Evolutionary conservation across 352 stramenopile species (phyloP).

Genomic region (Globisporangium perplexum): DNA sequence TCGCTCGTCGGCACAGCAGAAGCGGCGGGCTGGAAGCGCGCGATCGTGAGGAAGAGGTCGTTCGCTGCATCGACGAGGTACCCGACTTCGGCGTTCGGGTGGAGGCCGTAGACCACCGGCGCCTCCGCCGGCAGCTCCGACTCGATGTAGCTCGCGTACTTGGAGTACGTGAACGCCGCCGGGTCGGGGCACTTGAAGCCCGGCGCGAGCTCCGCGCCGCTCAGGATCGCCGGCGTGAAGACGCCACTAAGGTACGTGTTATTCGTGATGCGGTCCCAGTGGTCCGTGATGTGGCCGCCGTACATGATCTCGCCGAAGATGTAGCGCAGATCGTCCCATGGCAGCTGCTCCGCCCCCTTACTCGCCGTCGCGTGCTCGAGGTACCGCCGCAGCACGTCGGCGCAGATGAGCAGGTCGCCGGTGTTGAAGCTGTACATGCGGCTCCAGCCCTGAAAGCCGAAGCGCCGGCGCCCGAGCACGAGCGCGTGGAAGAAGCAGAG

Average conservation of each 20-base stretch:
- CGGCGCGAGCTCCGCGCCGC: constrained; percentile 40
- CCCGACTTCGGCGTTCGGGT: constrained; percentile 78
- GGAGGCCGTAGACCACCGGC: constrained; percentile 61
- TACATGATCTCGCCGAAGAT: constrained; percentile 94
- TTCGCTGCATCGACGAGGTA: constrained; percentile 75
- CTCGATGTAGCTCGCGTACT: constrained; percentile 90
- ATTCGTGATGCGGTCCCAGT: constrained; percentile 84
- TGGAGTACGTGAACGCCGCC: constrained; percentile 80
- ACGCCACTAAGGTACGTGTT: constrained; percentile 61
- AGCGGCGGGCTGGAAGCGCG: constrained; percentile 77
- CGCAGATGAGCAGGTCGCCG: constrained; percentile 92
- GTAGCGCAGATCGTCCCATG: constrained; percentile 84
- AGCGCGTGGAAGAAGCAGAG: constrained; percentile 95
- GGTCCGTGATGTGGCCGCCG: constrained; percentile 79
- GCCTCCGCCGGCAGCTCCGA: constrained; percentile 56
- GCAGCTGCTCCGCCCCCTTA: constrained; percentile 31
- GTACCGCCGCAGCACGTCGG: constrained; percentile 71
- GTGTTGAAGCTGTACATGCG: constrained; percentile 93
- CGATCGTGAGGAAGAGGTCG: constrained; percentile 83
- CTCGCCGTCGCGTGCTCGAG: constrained; percentile 25
- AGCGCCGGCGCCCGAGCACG: constrained; percentile 85
- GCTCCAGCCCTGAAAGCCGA: constrained; percentile 91
- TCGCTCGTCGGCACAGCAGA: constrained; percentile 13
- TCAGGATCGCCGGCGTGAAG: constrained; percentile 59
- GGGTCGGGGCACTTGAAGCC: constrained; percentile 83